phyloP scores from a whole-genome alignment of 148 eudicot species.

The Camellia lanceoleosa region DNA sequence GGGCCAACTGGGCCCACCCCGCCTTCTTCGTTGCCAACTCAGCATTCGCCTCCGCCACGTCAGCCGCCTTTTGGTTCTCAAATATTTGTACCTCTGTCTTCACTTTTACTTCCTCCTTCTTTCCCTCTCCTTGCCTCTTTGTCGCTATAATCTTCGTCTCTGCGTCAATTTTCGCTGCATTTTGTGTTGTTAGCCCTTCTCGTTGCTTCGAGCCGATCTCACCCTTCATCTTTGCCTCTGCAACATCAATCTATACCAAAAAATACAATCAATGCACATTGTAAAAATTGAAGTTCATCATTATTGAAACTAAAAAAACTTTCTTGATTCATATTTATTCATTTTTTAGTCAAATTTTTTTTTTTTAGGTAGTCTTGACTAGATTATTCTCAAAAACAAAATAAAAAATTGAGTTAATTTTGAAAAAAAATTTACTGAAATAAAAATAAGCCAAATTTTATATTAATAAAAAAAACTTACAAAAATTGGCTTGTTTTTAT shows the following conservation, averaged over 20 bases:
- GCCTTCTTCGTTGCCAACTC: slow-evolving; percentile 30
- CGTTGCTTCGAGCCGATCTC: slow-evolving; percentile 23
- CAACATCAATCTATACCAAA: slow-evolving; percentile 18
- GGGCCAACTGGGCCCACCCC: slow-evolving; percentile 19
- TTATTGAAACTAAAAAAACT: too few relatives aligned
- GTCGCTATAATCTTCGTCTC: slow-evolving; percentile 26
- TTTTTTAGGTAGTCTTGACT: too few relatives aligned
- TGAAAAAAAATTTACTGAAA: too few relatives aligned
- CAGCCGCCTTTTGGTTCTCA: slow-evolving; percentile 25
- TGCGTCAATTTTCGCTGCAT: slow-evolving; percentile 27
- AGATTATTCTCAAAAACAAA: too few relatives aligned
- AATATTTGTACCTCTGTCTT: slow-evolving; percentile 22
- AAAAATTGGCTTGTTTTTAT: too few relatives aligned
- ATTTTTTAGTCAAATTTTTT: too few relatives aligned
- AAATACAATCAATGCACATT: not conserved
- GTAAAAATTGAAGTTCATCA: too few relatives aligned
- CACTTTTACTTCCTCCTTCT: slow-evolving; percentile 23
- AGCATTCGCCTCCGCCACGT: slow-evolving; percentile 30
- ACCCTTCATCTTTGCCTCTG: slow-evolving; percentile 30
- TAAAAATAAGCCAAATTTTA: too few relatives aligned
- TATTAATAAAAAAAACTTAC: too few relatives aligned
- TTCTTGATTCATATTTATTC: too few relatives aligned
- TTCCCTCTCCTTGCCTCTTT: slow-evolving; percentile 24
- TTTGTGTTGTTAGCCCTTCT: slow-evolving; percentile 18
- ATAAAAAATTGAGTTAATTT: too few relatives aligned